These are phyloP conservation scores for Blumeria graminis DNA, from an alignment of 2,329 filamentous ascomycete genomes.

Conservation along the genomic window DNA sequence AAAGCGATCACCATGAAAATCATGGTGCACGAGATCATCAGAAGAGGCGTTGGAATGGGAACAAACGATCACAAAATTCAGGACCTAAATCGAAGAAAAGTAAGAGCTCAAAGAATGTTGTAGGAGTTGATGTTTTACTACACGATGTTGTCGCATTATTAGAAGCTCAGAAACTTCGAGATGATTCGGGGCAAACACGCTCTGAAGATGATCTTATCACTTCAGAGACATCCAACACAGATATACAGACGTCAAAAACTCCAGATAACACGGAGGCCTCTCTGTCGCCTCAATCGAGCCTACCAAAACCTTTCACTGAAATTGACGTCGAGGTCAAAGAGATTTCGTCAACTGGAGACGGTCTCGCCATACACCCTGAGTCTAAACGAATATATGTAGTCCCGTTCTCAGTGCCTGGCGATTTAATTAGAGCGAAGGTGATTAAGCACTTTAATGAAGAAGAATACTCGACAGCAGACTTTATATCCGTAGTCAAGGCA, in stretches of 20 bases:
- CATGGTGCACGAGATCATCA: background rate
- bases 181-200: background rate
- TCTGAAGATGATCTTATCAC: background rate
- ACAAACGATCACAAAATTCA: background rate
- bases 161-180: slow-evolving; percentile 16
- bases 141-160: slow-evolving; percentile 35
- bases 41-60: background rate
- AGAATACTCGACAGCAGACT: slow-evolving; percentile 55
- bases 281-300: slow-evolving; percentile 3
- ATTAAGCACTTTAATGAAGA: slow-evolving; percentile 42
- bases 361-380: slow-evolving; percentile 47
- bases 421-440: slow-evolving; percentile 55
- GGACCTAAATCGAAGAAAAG: slow-evolving; percentile 19
- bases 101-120: slow-evolving; percentile 29
- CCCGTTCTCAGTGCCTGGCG: slow-evolving; percentile 71
- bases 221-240: slow-evolving; percentile 11
- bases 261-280: background rate
- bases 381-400: slow-evolving; percentile 54
- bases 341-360: slow-evolving; percentile 81
- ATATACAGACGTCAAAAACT: slow-evolving; percentile 5
- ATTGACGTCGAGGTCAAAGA: slow-evolving; percentile 61
- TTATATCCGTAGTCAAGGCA: slow-evolving; percentile 50
- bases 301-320: slow-evolving; percentile 48
- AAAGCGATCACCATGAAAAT: too few species aligned
- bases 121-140: slow-evolving; percentile 38